Conservation (phyloP, 2,329 filamentous ascomycete genomes). For the Tolypocladium amazonense region DNA sequence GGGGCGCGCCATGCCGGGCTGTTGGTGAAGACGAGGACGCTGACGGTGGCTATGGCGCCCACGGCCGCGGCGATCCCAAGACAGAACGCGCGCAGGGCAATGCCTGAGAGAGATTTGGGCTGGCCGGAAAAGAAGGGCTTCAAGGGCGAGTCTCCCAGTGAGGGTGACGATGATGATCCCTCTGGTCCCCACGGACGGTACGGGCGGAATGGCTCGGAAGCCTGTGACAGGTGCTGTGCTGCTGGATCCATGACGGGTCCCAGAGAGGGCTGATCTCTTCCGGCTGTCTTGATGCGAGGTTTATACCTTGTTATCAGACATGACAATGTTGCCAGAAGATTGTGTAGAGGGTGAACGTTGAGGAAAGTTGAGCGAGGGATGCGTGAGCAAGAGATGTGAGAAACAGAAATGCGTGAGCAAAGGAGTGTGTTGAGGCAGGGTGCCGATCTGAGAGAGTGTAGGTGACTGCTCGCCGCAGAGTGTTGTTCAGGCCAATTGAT, state of each 20-base stretch:
- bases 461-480: background rate
- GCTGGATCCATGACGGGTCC: background rate
- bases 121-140: slow-evolving; percentile 32
- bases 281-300: background rate
- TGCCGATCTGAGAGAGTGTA: background rate
- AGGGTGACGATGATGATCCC: slow-evolving; percentile 4
- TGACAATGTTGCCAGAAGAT: background rate
- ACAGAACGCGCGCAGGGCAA: slow-evolving; percentile 46
- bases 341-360: background rate
- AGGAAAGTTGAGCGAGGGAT: background rate
- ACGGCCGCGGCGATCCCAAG: slow-evolving; percentile 36
- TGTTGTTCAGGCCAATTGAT: slow-evolving; percentile 7
- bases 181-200: slow-evolving; percentile 8
- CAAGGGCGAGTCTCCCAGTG: slow-evolving; percentile 13
- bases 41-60: slow-evolving; percentile 17
- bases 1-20: slow-evolving; percentile 50
- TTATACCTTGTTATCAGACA: background rate
- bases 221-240: background rate
- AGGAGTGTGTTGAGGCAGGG: background rate
- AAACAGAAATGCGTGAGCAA: background rate
- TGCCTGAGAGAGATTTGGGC: slow-evolving; percentile 47
- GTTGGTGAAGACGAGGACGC: slow-evolving; percentile 23
- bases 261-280: background rate
- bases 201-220: background rate
- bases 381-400: background rate